Evolutionary conservation across 768 basidiomycete genomes (phyloP), one percentile per base, ranked within the genome.

Genomic region (Suillus placidus): DNA sequence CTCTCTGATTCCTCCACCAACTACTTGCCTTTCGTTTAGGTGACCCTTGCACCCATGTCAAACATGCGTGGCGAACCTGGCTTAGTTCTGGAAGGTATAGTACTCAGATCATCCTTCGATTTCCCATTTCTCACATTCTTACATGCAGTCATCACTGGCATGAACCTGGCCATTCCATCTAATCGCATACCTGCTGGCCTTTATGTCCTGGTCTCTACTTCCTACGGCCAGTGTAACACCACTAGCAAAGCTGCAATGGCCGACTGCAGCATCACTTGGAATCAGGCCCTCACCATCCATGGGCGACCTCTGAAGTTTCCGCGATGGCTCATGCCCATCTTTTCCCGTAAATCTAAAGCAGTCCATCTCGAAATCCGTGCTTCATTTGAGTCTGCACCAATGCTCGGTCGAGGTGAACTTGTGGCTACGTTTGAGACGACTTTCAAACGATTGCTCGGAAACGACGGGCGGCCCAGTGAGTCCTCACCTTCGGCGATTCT

Each of bases 331-430:
- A 35, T 35, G 32, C 32, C 34, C 10, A 35, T 55, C 4, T 55
- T 55, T 20, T 10, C 32, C 10, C 18, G 18, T 2, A 34, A 12
- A 20, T 55, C 10, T 10, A 55, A 34, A 55, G 54, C 10, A 34
- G 34, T 55, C 20, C 20, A 35, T 10, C 32, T 56, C 3, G 34
- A 56, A 37, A 23, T 56, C 13, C 55, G 55, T 12, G 10, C 55
- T 34, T 56, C 55, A 18, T 56, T 56, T 35, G 35, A 56, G n/a
- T 18, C n/a, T 56, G 55, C 13, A 55, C 20, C 5, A 26, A 49
- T 49, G 34, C 54, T 37, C n/a, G 55, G 34, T 37, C 55, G 20
- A 56, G 55, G n/a, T 37, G 55, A 37, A n/a, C 55, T 56, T 14
- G n/a, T 55, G 34, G 54, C 20, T 35, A 20, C 10, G 13, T 49